Conservation (phyloP, 1,139 yeast species). For the Saccharomyces hybrid region DNA sequence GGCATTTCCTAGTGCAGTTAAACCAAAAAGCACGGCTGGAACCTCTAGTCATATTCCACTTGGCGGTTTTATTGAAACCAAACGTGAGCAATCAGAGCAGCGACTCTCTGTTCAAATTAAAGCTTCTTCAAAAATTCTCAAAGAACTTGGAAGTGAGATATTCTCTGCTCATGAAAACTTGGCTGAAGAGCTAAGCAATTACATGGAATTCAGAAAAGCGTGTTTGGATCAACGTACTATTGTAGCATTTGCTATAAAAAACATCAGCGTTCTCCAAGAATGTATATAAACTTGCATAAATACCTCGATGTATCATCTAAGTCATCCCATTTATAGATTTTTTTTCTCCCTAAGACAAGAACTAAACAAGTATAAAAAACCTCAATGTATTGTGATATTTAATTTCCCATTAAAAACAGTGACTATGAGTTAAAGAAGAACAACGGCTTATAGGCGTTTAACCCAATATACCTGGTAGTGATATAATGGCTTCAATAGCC, state of each 20-base stretch:
- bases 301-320: background rate
- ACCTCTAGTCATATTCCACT: conserved; percentile 15
- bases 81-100: conserved; percentile 33
- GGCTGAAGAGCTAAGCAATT: conserved; percentile 57
- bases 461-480: background rate
- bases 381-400: background rate
- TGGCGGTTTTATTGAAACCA: conserved; percentile 35
- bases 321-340: background rate
- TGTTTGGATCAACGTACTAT: background rate
- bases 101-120: conserved; percentile 30
- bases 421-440: background rate
- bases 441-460: background rate
- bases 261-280: background rate
- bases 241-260: background rate
- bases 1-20: conserved; percentile 15
- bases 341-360: background rate
- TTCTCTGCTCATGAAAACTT: conserved; percentile 44
- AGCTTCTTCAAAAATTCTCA: conserved; percentile 12
- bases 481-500: background rate
- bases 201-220: conserved; percentile 40
- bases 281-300: background rate
- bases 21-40: conserved; percentile 2
- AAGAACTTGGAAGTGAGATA: conserved; percentile 17
- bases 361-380: background rate
- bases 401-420: background rate